phyloP scores from a whole-genome alignment of 2,329 filamentous ascomycete genomes.

The Mariannaea sp. region DNA sequence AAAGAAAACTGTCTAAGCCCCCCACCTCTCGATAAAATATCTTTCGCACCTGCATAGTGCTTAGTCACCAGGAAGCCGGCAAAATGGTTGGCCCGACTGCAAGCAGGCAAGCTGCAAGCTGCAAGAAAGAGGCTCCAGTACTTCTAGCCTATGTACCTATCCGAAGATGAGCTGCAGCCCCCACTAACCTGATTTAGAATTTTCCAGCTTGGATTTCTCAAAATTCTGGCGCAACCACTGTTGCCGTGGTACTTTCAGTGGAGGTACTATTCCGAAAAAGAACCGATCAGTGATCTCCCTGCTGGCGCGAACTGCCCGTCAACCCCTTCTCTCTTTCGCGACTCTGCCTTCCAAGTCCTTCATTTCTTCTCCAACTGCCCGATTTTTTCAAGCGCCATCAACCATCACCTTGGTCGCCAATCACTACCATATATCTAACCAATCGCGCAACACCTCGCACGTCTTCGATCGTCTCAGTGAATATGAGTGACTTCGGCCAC shows the following conservation, averaged over 20 bases:
- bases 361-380: slow-evolving; percentile 30
- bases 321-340: slow-evolving; percentile 38
- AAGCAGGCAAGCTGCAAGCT: slow-evolving; percentile 10
- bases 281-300: slow-evolving; percentile 16
- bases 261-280: slow-evolving; percentile 28
- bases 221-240: slow-evolving; percentile 20
- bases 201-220: slow-evolving; percentile 4
- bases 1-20: slow-evolving; percentile 31
- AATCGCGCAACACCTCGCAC: slow-evolving; percentile 23
- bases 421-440: slow-evolving; percentile 4
- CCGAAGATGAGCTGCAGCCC: slow-evolving; percentile 15
- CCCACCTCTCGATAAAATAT: slow-evolving; percentile 32
- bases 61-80: slow-evolving; percentile 37
- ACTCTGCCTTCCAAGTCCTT: slow-evolving; percentile 30
- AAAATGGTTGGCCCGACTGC: slow-evolving; percentile 33
- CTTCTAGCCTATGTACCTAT: slow-evolving; percentile 15
- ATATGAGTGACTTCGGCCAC: slow-evolving; percentile 72
- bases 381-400: slow-evolving; percentile 21
- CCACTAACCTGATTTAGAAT: slow-evolving; percentile 17
- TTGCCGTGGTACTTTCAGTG: slow-evolving; percentile 21
- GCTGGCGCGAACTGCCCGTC: slow-evolving; percentile 30
- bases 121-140: slow-evolving; percentile 14
- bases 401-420: slow-evolving; percentile 7
- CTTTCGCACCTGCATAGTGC: slow-evolving; percentile 15
- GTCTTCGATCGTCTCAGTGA: slow-evolving; percentile 23